phyloP scores from a whole-genome alignment of 2,329 filamentous ascomycete genomes.

The Fusarium metavorans region DNA sequence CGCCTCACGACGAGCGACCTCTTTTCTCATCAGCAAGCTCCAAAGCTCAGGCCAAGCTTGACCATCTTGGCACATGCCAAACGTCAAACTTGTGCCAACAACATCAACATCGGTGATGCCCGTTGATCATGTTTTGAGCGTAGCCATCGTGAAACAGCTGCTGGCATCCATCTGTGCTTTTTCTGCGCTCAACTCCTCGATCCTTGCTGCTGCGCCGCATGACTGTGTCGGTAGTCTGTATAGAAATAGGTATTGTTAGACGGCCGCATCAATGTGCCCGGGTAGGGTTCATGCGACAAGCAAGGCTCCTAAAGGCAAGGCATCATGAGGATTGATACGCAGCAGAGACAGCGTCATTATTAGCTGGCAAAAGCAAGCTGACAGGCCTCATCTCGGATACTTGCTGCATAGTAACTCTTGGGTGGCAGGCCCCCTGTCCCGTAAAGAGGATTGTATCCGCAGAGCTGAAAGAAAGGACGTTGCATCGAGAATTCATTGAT shows the following conservation, averaged over 20 bases:
- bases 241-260: neutral
- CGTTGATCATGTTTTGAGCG: slow-evolving; percentile 1
- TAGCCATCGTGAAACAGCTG: slow-evolving; percentile 6
- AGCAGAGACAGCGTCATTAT: slow-evolving; percentile 12
- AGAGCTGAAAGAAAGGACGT: slow-evolving; percentile 42
- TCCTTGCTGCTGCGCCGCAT: slow-evolving; percentile 24
- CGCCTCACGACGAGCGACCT: slow-evolving; percentile 29
- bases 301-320: neutral
- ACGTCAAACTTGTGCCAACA: slow-evolving; percentile 1
- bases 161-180: neutral
- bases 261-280: slow-evolving; percentile 31
- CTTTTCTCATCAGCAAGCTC: slow-evolving; percentile 20
- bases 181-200: slow-evolving; percentile 3
- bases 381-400: slow-evolving; percentile 40
- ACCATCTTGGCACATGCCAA: slow-evolving; percentile 33
- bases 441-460: slow-evolving; percentile 25
- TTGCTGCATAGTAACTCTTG: slow-evolving; percentile 21
- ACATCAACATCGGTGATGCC: neutral
- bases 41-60: slow-evolving; percentile 20
- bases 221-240: slow-evolving; percentile 13
- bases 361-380: slow-evolving; percentile 39
- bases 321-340: neutral
- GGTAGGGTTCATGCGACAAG: slow-evolving; percentile 26
- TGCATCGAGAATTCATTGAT: slow-evolving; percentile 29
- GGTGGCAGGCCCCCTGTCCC: slow-evolving; percentile 9